These are phyloP conservation scores for Hypoxylon sp. DNA, from an alignment of 2,329 filamentous ascomycete genomes.

Conservation along the genomic window DNA sequence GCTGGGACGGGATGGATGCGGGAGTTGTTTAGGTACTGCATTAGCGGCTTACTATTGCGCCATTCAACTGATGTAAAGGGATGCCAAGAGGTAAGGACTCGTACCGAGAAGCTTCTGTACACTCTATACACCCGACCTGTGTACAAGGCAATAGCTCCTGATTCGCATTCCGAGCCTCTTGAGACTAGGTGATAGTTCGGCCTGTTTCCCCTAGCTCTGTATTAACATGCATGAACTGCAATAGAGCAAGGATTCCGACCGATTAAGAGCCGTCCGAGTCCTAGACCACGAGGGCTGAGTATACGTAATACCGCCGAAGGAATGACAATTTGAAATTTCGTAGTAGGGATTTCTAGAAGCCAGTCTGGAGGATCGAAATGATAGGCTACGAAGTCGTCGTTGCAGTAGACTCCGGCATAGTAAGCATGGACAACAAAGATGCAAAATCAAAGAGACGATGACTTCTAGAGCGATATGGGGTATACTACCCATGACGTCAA, in stretches of 20 bases:
- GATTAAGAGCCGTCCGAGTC: conserved; percentile 5
- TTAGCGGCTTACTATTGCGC: conserved; percentile 27
- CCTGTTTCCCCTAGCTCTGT: conserved; percentile 11
- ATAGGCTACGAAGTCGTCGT: conserved; percentile 3
- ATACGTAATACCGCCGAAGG: conserved; percentile 26
- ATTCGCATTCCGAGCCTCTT: neutral
- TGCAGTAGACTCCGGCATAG: conserved; percentile 13
- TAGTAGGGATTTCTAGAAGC: conserved; percentile 3
- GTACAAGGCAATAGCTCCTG: neutral
- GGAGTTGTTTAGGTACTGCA: conserved; percentile 22
- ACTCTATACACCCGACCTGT: neutral
- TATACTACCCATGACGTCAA: conserved; percentile 22
- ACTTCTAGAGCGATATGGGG: neutral
- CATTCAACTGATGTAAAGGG: neutral
- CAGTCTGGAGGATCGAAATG: conserved; percentile 3
- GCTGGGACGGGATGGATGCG: conserved; percentile 30
- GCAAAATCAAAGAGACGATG: neutral
- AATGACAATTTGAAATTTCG: conserved; percentile 10
- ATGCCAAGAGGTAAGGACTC: neutral
- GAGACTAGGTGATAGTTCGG: conserved; percentile 6
- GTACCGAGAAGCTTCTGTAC: conserved; percentile 1
- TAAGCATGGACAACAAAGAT: conserved; percentile 23
- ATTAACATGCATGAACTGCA: conserved; percentile 9
- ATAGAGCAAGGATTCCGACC: conserved; percentile 19
- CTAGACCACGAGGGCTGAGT: neutral